These are phyloP conservation scores for Inonotus obliquus DNA, from an alignment of 1,284 basidiomycete genomes.

Conservation along the genomic window DNA sequence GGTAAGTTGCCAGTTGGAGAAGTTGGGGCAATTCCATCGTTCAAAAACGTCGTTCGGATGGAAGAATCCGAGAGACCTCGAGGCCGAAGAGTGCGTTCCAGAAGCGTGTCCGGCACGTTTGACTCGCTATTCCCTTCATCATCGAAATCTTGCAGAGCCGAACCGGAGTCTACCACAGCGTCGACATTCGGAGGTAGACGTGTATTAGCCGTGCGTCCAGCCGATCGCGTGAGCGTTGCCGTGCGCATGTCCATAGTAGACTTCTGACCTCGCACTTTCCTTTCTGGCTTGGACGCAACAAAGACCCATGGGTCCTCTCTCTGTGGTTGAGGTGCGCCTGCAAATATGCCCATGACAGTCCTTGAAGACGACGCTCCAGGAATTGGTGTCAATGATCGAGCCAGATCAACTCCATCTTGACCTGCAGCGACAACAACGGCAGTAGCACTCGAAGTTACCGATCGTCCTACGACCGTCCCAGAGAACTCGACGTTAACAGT, in stretches of 20 bases:
- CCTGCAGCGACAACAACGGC: constrained; percentile 23
- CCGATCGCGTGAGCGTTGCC: constrained; percentile 17
- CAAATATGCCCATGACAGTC: constrained; percentile 80
- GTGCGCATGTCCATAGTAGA: constrained; percentile 19
- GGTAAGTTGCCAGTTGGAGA: constrained; percentile 4
- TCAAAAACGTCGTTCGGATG: constrained; percentile 77
- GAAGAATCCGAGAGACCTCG: constrained; percentile 88
- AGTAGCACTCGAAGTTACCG: constrained; percentile 53
- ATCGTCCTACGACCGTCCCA: constrained; percentile 66
- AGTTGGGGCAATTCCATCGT: constrained; percentile 39
- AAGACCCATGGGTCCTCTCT: constrained; percentile 62
- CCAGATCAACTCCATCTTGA: not conserved
- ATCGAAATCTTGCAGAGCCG: constrained; percentile 29
- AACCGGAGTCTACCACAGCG: constrained; percentile 64
- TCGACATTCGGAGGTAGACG: constrained; percentile 65
- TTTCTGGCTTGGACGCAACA: constrained; percentile 38
- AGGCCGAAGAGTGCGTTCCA: constrained; percentile 68
- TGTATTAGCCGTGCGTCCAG: constrained; percentile 11
- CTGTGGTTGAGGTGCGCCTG: constrained; percentile 60
- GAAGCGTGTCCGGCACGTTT: constrained; percentile 38
- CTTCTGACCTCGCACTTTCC: constrained; percentile 33
- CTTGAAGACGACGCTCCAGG: constrained; percentile 26
- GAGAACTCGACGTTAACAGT: constrained; percentile 94
- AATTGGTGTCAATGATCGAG: constrained; percentile 13
- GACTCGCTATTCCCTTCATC: constrained; percentile 32